Conservation (phyloP, 805 yeast genomes). For the Starmerella floris region DNA sequence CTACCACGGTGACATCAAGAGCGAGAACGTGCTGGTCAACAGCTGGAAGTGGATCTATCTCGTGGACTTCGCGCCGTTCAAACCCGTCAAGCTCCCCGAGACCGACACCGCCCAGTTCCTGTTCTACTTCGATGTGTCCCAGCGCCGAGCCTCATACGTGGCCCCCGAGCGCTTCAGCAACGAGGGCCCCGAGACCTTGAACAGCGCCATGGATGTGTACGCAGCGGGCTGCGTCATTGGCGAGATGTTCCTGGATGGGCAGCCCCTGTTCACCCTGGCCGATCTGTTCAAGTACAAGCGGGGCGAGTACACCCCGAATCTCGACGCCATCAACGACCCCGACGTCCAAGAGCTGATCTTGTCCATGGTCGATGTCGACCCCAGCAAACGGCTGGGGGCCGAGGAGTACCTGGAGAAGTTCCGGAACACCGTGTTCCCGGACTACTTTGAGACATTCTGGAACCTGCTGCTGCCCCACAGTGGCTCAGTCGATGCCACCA, state of each 20-base stretch:
- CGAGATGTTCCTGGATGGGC: conserved; percentile 75
- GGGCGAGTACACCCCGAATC: conserved; percentile 51
- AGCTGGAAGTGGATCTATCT: conserved; percentile 79
- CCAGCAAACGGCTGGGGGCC: conserved; percentile 46
- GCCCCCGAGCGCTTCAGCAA: conserved; percentile 80
- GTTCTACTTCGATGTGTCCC: conserved; percentile 84
- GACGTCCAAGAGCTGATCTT: conserved; percentile 42
- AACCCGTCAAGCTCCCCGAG: conserved; percentile 77
- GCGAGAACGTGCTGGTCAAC: conserved; percentile 77
- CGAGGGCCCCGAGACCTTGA: conserved; percentile 28
- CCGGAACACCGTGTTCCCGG: conserved; percentile 46
- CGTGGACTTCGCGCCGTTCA: conserved; percentile 72
- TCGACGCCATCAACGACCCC: conserved; percentile 44
- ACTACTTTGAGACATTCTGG: conserved; percentile 45
- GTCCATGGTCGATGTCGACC: conserved; percentile 53
- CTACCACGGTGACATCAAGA: conserved; percentile 81
- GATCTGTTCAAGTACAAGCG: conserved; percentile 73
- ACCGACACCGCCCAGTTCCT: conserved; percentile 87
- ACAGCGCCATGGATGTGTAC: conserved; percentile 59
- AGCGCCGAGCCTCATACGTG: conserved; percentile 71
- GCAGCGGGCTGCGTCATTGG: conserved; percentile 63
- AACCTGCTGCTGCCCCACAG: conserved; percentile 16
- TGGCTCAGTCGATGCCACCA: conserved; percentile 24
- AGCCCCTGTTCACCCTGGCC: conserved; percentile 72
- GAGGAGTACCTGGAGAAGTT: conserved; percentile 39